Percentiles rank a stretch among this genome's conserved stretches.
These are phyloP conservation scores for Dioszegia aurantiaca DNA, from an alignment of 768 basidiomycete species.

Conservation along the genomic window DNA sequence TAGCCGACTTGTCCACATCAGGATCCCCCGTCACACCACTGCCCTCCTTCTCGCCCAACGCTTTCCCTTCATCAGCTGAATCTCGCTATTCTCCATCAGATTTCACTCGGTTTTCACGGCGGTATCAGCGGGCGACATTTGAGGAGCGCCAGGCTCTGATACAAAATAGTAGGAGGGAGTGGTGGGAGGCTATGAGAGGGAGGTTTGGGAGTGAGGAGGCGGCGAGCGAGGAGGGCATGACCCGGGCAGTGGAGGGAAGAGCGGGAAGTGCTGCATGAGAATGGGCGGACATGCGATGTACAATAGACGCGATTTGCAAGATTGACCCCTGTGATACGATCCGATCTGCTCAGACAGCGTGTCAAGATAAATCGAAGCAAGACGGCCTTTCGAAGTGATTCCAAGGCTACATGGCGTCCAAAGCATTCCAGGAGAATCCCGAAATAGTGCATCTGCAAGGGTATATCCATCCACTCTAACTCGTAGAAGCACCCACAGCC, in stretches of 20 bases:
- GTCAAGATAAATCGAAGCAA: too few species aligned
- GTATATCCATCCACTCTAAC: too few species aligned
- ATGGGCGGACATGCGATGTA: not conserved
- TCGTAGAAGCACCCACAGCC: constrained; percentile 52
- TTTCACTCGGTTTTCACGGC: constrained; percentile 26
- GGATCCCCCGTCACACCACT: constrained; percentile 16
- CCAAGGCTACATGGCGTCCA: too few species aligned
- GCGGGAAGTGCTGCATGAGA: not conserved
- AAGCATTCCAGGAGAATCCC: too few species aligned
- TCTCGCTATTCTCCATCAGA: constrained; percentile 16
- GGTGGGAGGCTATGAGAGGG: constrained; percentile 39
- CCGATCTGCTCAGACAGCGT: too few species aligned
- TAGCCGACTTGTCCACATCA: constrained; percentile 5
- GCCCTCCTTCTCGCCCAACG: constrained; percentile 13
- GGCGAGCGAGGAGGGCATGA: constrained; percentile 6
- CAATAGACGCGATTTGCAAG: not conserved
- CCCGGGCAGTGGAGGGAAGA: constrained; percentile 19
- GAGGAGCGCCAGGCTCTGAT: constrained; percentile 39
- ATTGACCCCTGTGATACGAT: too few species aligned
- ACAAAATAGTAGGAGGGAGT: constrained; percentile 41
- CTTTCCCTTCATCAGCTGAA: constrained; percentile 10
- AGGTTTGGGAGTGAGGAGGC: not conserved
- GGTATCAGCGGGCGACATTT: constrained; percentile 27
- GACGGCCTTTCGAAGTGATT: too few species aligned
- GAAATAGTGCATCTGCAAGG: too few species aligned